Percentiles rank a stretch among this genome's conserved stretches.
Conservation (phyloP, 352 stramenopile species). For the Phytophthora cactorum region DNA sequence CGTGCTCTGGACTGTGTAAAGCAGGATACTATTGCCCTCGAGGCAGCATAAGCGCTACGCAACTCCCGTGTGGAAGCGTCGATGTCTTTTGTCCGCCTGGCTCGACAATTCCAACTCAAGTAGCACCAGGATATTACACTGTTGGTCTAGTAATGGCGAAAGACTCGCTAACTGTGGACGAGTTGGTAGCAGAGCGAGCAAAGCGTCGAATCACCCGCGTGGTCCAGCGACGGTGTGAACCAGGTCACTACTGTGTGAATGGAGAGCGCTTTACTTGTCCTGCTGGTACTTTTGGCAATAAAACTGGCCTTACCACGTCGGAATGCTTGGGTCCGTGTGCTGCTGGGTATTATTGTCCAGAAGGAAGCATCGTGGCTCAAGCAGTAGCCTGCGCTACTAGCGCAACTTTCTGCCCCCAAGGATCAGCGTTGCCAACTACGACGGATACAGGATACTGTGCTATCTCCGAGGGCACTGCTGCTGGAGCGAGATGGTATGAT, state of each 20-base stretch:
- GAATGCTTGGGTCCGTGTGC: conserved; percentile 67
- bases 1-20: conserved; percentile 58
- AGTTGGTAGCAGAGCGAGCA: conserved; percentile 11
- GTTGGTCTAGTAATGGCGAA: conserved; percentile 14
- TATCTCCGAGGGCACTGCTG: conserved; percentile 6
- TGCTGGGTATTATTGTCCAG: conserved; percentile 71
- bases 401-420: conserved; percentile 45
- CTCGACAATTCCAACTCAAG: conserved; percentile 40
- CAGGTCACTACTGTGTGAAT: conserved; percentile 69
- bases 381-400: conserved; percentile 40
- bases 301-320: conserved; percentile 37
- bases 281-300: conserved; percentile 61
- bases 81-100: conserved; percentile 58
- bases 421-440: conserved; percentile 28
- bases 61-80: conserved; percentile 44
- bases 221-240: conserved; percentile 52
- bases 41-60: conserved; percentile 48
- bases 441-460: conserved; percentile 46
- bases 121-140: conserved; percentile 59
- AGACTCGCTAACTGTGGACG: conserved; percentile 12
- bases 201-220: conserved; percentile 35
- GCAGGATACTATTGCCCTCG: conserved; percentile 65
- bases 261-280: conserved; percentile 45
- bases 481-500: conserved; percentile 23
- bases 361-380: conserved; percentile 52